Conservation (phyloP, 352 stramenopile species). For the Phytophthora foliorum region DNA sequence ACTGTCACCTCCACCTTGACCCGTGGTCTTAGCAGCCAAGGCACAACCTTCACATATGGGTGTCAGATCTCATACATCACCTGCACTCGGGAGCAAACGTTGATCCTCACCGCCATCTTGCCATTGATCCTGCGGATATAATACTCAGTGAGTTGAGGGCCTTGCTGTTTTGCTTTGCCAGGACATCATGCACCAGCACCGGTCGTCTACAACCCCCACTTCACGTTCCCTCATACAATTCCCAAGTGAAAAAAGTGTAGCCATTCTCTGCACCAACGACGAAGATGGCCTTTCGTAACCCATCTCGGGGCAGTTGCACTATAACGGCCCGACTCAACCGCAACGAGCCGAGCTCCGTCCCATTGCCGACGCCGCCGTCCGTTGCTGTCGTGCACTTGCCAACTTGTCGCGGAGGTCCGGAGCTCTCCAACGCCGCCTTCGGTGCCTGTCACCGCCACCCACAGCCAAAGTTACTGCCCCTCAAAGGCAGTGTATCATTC, state of each 20-base stretch:
- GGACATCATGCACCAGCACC: too few relatives aligned
- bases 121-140: neutral
- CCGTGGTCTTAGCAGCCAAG: too few relatives aligned
- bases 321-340: slow-evolving; percentile 12
- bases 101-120: neutral
- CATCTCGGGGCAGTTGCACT: slow-evolving; percentile 11
- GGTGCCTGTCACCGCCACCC: slow-evolving; percentile 16
- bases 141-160: too few relatives aligned
- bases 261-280: neutral
- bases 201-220: neutral
- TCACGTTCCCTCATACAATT: neutral
- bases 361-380: slow-evolving; percentile 11
- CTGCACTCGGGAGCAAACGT: neutral
- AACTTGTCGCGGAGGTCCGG: slow-evolving; percentile 2
- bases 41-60: too few relatives aligned
- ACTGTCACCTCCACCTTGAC: neutral
- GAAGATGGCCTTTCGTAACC: slow-evolving; percentile 12
- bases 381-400: slow-evolving; percentile 26
- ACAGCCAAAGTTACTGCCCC: slow-evolving; percentile 4
- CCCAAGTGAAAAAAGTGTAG: neutral
- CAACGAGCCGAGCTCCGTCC: slow-evolving; percentile 11
- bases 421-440: slow-evolving; percentile 10
- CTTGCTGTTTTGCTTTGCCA: neutral
- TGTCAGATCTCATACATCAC: neutral
- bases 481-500: slow-evolving; percentile 19